Evolutionary conservation across 2,329 filamentous ascomycete genomes (phyloP), one percentile per base, ranked within the genome.

Genomic region (Fusarium xyrophilum): DNA sequence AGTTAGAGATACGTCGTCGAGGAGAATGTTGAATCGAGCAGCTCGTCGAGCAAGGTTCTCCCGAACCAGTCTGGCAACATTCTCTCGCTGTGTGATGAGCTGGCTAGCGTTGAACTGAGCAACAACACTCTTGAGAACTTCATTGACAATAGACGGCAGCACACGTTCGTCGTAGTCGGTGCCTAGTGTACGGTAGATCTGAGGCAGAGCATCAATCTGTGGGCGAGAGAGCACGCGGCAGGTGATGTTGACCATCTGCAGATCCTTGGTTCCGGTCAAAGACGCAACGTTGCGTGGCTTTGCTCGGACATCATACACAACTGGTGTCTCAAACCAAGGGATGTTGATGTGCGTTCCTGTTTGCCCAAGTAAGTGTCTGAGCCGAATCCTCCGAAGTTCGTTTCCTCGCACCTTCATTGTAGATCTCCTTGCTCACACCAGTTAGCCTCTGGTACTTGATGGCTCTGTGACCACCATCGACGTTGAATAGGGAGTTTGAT

Each of bases 201-300:
- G 93, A 21, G 96, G 96, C 42, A 99, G 88, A 33, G 94, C 92
- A 71, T 92, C 89, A 76, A 99, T 84, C 61, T 93, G 89, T 59
- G 96, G 96, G 74, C 93, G 87, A 62, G 95, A 97, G 55, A 99
- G 92, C 62, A 99, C 96, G 92, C 96, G 95, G 82, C 96, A 99
- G 77, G 95, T 99, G 79, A 99, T 98, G 88, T 99, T 99, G 78
- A 98, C 96, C 96, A 99, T 99, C 85, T 99, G 96, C 82, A 99
- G 84, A 82, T 99, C 96, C 86, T 99, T 99, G 77, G 96, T 99
- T 74, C 96, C 96, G 63, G 96, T 99, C 72, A 99, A 88, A 71
- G 96, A 98, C 72, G 96, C 92, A 74, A 99, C 94, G 77, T 97
- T 97, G 79, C 96, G 90, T 76, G 96, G 96, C 85, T 95, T 97